Evolutionary conservation across 257 asterid genomes (phyloP).

Genomic region (Galeopsis tetrahit): DNA sequence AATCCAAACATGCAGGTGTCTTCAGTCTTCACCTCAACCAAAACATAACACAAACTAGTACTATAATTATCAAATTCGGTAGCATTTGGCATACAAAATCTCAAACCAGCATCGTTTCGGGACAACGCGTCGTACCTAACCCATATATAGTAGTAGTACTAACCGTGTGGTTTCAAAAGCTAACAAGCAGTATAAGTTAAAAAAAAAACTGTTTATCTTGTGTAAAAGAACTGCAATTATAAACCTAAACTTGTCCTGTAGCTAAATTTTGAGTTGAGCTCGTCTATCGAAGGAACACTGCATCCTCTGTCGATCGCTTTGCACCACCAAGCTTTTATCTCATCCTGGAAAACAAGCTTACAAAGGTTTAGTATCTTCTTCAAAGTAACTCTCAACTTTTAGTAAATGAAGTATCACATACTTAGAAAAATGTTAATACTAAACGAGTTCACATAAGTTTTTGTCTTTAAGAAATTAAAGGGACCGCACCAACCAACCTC

Average conservation of each 20-base stretch:
- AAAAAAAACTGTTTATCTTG: neutral
- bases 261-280: conserved; percentile 49
- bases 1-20: neutral
- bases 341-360: conserved; percentile 53
- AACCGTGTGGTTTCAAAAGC: neutral
- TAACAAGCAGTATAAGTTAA: neutral
- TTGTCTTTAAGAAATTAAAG: no score
- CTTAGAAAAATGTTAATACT: no score
- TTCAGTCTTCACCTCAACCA: neutral
- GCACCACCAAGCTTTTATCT: conserved; percentile 74
- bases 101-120: neutral
- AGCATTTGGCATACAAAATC: neutral
- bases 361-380: neutral
- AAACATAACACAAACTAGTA: no score
- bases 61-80: neutral
- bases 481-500: conserved; percentile 50
- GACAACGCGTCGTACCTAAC: neutral
- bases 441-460: no score
- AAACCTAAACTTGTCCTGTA: conserved; percentile 50
- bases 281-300: conserved; percentile 52
- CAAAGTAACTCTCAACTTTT: no score
- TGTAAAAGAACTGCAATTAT: conserved; percentile 24
- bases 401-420: no score
- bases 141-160: neutral
- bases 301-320: conserved; percentile 48